Evolutionary conservation across 1,284 basidiomycete genomes (phyloP).

Genomic region (Grifola frondosa): DNA sequence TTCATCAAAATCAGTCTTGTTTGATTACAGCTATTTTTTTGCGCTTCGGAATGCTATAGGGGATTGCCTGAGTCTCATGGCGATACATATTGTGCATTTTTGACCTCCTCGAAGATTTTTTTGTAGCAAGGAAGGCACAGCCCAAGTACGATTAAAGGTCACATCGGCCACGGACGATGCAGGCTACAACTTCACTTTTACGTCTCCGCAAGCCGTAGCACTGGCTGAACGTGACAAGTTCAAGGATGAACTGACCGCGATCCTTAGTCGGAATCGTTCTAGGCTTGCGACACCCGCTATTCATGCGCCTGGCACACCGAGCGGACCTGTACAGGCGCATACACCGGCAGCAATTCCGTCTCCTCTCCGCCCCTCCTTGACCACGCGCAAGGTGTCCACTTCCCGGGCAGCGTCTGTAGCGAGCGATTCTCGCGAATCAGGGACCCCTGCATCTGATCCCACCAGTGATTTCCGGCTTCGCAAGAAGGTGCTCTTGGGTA

Average conservation of each 20-base stretch:
- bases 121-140: conserved; percentile 77
- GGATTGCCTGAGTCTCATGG: neutral
- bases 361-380: conserved; percentile 27
- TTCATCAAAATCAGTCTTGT: too few relatives aligned
- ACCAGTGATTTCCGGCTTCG: conserved; percentile 69
- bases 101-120: conserved; percentile 53
- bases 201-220: conserved; percentile 57
- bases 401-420: conserved; percentile 62
- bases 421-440: conserved; percentile 55
- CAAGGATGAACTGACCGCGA: conserved; percentile 72
- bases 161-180: conserved; percentile 61
- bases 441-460: conserved; percentile 57
- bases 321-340: conserved; percentile 28
- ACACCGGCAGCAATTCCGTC: conserved; percentile 16
- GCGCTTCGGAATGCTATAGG: too few relatives aligned
- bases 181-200: conserved; percentile 81
- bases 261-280: conserved; percentile 69
- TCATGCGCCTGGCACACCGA: conserved; percentile 29
- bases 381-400: conserved; percentile 39
- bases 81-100: too few relatives aligned
- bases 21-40: too few relatives aligned
- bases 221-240: conserved; percentile 73
- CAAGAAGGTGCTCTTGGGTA: conserved; percentile 76
- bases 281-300: conserved; percentile 24
- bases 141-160: conserved; percentile 75